Evolutionary conservation across 495 filamentous ascomycete species (phyloP).

Genomic region (Daldinia bambusicola): DNA sequence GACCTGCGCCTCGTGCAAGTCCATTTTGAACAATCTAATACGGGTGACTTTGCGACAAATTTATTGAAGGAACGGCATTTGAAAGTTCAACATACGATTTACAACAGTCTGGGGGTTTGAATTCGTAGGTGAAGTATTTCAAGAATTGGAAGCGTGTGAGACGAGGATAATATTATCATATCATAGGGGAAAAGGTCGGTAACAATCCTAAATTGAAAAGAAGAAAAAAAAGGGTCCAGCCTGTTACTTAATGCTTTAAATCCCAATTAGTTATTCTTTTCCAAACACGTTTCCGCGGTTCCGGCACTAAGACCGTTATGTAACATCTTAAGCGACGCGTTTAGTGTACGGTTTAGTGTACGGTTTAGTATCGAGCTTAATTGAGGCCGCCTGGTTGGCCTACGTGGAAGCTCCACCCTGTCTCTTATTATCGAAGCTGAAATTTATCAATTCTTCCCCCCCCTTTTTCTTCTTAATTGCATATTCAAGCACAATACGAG

Average conservation of each 20-base stretch:
- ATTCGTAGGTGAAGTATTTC: conserved; percentile 5
- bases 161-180: conserved; percentile 10
- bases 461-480: too few species aligned
- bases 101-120: conserved; percentile 21
- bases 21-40: conserved; percentile 64
- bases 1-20: conserved; percentile 80
- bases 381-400: too few species aligned
- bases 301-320: not conserved
- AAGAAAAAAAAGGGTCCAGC: conserved; percentile 18
- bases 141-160: conserved; percentile 20
- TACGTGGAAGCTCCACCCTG: too few species aligned
- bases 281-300: not conserved
- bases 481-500: too few species aligned
- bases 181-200: conserved; percentile 30
- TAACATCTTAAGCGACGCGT: not conserved
- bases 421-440: too few species aligned
- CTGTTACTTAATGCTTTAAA: conserved; percentile 1
- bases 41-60: not conserved
- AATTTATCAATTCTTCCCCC: too few species aligned
- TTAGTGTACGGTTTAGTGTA: too few species aligned
- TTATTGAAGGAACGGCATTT: conserved; percentile 23
- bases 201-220: conserved; percentile 20
- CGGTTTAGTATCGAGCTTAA: too few species aligned
- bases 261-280: not conserved
- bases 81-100: conserved; percentile 7